Evolutionary conservation across 192 early-diverging fungal species (phyloP).

Genomic region (Coemansia sp.): DNA sequence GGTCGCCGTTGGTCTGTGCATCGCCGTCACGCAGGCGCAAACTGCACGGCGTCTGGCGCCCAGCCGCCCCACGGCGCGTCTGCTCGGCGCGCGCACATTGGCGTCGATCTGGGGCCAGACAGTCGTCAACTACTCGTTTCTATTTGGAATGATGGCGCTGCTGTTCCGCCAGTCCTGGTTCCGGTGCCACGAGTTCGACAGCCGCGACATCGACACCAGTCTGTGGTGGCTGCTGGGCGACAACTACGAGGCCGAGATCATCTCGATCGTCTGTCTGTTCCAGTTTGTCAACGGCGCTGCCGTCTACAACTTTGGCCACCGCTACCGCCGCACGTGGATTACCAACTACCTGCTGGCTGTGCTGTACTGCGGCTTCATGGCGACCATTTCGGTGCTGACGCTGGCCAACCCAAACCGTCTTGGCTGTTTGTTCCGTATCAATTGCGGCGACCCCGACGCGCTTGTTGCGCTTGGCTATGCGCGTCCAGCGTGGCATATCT

Average conservation of each 20-base stretch:
- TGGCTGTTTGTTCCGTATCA: slow-evolving; percentile 70
- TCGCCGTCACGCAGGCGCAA: slow-evolving; percentile 66
- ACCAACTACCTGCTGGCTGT: slow-evolving; percentile 63
- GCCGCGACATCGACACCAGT: slow-evolving; percentile 59
- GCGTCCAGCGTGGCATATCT: slow-evolving; percentile 48
- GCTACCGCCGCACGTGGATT: slow-evolving; percentile 64
- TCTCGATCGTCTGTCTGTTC: slow-evolving; percentile 64
- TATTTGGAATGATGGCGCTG: slow-evolving; percentile 50
- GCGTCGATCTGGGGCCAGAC: slow-evolving; percentile 69
- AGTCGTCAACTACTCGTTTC: slow-evolving; percentile 70
- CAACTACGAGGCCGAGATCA: slow-evolving; percentile 72
- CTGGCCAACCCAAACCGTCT: slow-evolving; percentile 70
- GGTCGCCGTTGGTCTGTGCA: slow-evolving; percentile 63
- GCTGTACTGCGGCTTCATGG: slow-evolving; percentile 56
- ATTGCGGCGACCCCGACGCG: slow-evolving; percentile 61
- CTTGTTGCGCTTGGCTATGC: slow-evolving; percentile 46
- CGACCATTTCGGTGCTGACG: slow-evolving; percentile 57
- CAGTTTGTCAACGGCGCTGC: slow-evolving; percentile 74
- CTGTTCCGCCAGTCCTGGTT: slow-evolving; percentile 75
- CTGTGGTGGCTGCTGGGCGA: slow-evolving; percentile 85
- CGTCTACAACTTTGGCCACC: slow-evolving; percentile 69
- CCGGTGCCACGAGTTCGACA: slow-evolving; percentile 80
- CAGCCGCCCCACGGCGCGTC: slow-evolving; percentile 72
- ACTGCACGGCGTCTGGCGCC: slow-evolving; percentile 60
- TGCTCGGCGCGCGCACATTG: slow-evolving; percentile 72